Evolutionary conservation across 805 yeast genomes (phyloP), one percentile per base, ranked within the genome.

Genomic region (Kregervanrija delftensis): DNA sequence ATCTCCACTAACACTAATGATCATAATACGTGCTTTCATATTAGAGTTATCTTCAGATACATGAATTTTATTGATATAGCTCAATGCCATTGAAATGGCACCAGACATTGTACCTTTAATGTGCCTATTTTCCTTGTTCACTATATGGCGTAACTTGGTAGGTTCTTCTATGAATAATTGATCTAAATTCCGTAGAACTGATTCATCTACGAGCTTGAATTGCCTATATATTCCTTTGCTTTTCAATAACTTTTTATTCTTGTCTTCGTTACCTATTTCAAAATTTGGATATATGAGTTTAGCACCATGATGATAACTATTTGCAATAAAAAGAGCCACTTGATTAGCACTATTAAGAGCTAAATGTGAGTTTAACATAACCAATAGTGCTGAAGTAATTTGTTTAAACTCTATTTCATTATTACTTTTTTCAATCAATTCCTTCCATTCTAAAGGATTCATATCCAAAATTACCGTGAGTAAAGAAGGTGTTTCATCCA

Each of bases 311-410:
- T 49, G 46, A 36, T 51, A 61, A 1, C 87, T 76, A 51, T 87
- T 84, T 15, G 87, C 82, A 1, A 87, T 84, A 35, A 90, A 76
- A 12, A 91, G 77, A 2, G 93, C 84, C 9, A 91, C 95, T 56
- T 77, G 77, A 61, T 93, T 93, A 33, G 89, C 79, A 53, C 85
- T 86, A 62, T 86, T 86, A 41, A 87, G 71, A 0, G 98, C 82
- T 39, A 93, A 61, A 61, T 93, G 99, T 1, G 95, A 89, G 61
- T 93, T 93, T 42, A 90, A 61, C 56, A 84, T 81, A 17, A 93
- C 88, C 31, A 88, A 63, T 8, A 90, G 57, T 2, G 90, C 69
- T 49, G 83, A 74, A 6, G 84, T 62, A 8, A 83, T 79, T 37
- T 80, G 79, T 49, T 75, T 71, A 16, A 87, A 62, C 37, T 78